Conservation (phyloP, 495 filamentous ascomycete genomes). For the Neurospora sp. region DNA sequence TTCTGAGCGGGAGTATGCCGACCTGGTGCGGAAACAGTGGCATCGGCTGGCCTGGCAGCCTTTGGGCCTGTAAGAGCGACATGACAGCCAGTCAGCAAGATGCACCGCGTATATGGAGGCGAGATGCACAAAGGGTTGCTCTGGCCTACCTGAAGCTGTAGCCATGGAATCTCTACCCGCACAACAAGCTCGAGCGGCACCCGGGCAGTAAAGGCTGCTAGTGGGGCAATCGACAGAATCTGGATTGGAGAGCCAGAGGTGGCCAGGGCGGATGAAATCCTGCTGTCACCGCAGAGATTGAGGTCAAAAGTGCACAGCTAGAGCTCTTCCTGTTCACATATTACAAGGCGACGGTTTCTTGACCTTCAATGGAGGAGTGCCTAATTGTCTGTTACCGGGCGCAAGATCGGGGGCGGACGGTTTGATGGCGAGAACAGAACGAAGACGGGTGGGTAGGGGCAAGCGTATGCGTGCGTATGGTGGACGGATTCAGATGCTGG, state of each 20-base stretch:
- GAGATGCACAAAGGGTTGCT: not conserved
- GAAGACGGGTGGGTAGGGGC: not conserved
- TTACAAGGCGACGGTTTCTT: not conserved
- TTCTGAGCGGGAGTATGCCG: conserved; percentile 6
- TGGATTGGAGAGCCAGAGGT: not conserved
- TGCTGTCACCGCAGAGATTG: not conserved
- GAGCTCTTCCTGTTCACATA: not conserved
- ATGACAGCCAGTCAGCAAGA: conserved; percentile 7
- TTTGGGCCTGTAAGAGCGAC: conserved; percentile 6
- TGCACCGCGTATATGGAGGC: not conserved
- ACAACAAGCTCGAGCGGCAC: not conserved
- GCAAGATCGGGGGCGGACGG: not conserved
- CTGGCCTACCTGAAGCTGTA: conserved; percentile 12
- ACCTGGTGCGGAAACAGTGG: not conserved
- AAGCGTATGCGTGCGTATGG: not conserved
- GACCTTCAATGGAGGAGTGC: not conserved
- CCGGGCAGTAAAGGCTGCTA: not conserved
- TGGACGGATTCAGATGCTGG: not conserved
- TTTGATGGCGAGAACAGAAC: not conserved
- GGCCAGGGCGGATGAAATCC: not conserved
- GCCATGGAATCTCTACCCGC: conserved; percentile 1
- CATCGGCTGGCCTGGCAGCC: conserved; percentile 3
- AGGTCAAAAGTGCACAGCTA: not conserved
- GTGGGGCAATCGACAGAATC: not conserved
- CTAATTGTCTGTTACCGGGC: not conserved